phyloP scores from a whole-genome alignment of 2,329 filamentous ascomycete species.

The Setomelanomma holmii region DNA sequence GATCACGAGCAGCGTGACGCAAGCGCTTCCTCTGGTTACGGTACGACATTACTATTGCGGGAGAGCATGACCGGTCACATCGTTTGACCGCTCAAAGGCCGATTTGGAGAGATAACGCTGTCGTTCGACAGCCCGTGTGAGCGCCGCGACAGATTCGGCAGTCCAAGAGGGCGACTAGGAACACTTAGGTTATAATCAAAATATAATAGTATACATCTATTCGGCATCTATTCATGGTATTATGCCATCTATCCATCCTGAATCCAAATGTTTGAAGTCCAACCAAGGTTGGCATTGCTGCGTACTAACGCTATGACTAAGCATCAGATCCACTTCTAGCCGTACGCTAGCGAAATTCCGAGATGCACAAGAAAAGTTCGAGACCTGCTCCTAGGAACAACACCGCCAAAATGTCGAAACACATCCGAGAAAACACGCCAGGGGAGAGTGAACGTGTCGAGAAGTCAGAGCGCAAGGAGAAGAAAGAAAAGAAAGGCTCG shows the following conservation, averaged over 20 bases:
- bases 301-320: conserved; percentile 20
- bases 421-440: conserved; percentile 7
- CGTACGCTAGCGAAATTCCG: conserved; percentile 20
- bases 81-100: neutral
- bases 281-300: neutral
- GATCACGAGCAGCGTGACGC: conserved; percentile 3
- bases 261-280: neutral
- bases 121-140: too few species aligned
- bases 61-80: neutral
- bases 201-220: too few species aligned
- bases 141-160: too few species aligned
- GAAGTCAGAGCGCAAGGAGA: conserved; percentile 35
- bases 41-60: neutral
- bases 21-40: conserved; percentile 1
- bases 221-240: too few species aligned
- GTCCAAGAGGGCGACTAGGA: too few species aligned
- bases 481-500: conserved; percentile 32
- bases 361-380: conserved; percentile 25
- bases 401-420: conserved; percentile 19
- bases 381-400: conserved; percentile 2
- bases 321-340: conserved; percentile 11
- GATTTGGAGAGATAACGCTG: too few species aligned
- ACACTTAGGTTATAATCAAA: too few species aligned
- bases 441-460: conserved; percentile 12
- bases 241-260: too few species aligned